Percentiles rank a stretch among this genome's conserved stretches.
Evolutionary conservation across 2,329 filamentous ascomycete species (phyloP).

Genomic region (Colletotrichum incanum): DNA sequence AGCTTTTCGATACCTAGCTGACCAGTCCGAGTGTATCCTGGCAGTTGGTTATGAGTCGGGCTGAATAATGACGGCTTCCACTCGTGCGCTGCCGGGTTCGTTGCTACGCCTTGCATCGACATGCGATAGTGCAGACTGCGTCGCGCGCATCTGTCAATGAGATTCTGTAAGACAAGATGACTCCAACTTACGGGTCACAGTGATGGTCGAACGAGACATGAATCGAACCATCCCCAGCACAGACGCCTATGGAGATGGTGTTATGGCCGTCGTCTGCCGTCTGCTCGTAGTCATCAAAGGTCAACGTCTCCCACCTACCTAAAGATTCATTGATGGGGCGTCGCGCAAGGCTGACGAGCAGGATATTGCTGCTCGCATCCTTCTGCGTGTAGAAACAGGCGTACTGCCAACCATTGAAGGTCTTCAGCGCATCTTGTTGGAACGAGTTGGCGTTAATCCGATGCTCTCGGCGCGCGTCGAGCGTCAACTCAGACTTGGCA

Average conservation of each 20-base stretch:
- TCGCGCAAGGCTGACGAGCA: slow-evolving; percentile 32
- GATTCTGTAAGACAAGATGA: neutral
- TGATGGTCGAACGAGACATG: slow-evolving; percentile 41
- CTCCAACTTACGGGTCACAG: slow-evolving; percentile 36
- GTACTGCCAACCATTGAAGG: slow-evolving; percentile 40
- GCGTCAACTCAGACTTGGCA: slow-evolving; percentile 20
- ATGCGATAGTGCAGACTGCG: slow-evolving; percentile 34
- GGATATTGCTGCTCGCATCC: slow-evolving; percentile 16
- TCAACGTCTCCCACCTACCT: slow-evolving; percentile 28
- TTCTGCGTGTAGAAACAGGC: slow-evolving; percentile 35
- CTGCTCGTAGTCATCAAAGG: slow-evolving; percentile 36
- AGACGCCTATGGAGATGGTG: slow-evolving; percentile 38
- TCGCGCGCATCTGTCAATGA: neutral
- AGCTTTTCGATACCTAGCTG: slow-evolving; percentile 37
- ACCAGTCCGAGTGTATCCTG: slow-evolving; percentile 34
- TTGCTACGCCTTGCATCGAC: slow-evolving; percentile 31
- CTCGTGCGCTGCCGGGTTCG: slow-evolving; percentile 15
- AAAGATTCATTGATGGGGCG: slow-evolving; percentile 10
- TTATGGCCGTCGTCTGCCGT: slow-evolving; percentile 42
- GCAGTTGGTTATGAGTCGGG: slow-evolving; percentile 36
- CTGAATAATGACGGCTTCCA: slow-evolving; percentile 38
- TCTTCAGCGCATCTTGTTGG: slow-evolving; percentile 39
- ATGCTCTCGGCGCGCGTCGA: slow-evolving; percentile 37
- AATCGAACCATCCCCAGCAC: slow-evolving; percentile 30
- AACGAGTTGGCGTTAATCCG: slow-evolving; percentile 41